phyloP scores from a whole-genome alignment of 129 eudicot species.

The Saposhnikovia divaricata region DNA sequence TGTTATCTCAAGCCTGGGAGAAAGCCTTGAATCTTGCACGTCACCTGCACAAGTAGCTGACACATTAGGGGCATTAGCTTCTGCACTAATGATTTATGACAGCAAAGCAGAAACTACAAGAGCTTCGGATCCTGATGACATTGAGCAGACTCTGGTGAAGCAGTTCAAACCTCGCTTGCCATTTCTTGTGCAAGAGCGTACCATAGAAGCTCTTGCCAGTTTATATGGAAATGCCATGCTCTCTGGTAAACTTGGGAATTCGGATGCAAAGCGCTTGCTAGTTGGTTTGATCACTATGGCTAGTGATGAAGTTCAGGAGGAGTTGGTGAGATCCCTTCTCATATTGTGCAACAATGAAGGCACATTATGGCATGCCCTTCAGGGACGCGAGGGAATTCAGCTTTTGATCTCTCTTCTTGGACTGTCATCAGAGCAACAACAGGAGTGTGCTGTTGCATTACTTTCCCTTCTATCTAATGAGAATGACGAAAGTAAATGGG shows the following conservation, averaged over 20 bases:
- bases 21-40: constrained; percentile 89
- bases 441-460: constrained; percentile 98
- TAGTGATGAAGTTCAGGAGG: constrained; percentile 86
- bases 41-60: constrained; percentile 95
- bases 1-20: constrained; percentile 96
- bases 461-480: constrained; percentile 87
- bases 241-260: constrained; percentile 68
- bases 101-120: constrained; percentile 74
- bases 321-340: constrained; percentile 77
- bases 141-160: constrained; percentile 81
- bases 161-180: constrained; percentile 69
- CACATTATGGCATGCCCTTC: constrained; percentile 93
- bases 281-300: constrained; percentile 99
- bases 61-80: constrained; percentile 95
- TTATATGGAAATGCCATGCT: constrained; percentile 80
- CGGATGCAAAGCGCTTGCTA: constrained; percentile 87
- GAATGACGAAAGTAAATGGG: constrained; percentile 99
- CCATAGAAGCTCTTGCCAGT: constrained; percentile 98
- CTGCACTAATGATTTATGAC: constrained; percentile 97
- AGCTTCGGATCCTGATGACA: constrained; percentile 74
- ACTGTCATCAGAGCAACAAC: constrained; percentile 98
- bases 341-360: constrained; percentile 76
- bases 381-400: constrained; percentile 98
- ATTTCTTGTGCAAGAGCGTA: constrained; percentile 90
- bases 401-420: constrained; percentile 95